A percentile compares a stretch with the other conserved stretches of the same genome.
Conservation (phyloP, 495 filamentous ascomycete species). For the Darksidea phi region DNA sequence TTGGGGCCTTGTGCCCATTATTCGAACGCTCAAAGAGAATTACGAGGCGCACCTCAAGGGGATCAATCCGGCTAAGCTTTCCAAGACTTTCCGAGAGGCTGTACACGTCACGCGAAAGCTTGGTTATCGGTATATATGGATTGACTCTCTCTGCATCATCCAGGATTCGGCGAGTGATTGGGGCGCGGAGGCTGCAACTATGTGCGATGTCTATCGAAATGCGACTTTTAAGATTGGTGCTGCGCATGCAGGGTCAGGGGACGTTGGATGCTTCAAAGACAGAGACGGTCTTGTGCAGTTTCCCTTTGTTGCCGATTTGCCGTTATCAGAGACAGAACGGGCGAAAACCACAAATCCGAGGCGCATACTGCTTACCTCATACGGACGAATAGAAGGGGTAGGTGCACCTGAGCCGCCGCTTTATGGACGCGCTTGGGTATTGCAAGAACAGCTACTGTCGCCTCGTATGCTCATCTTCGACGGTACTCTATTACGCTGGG, state of each 20-base stretch:
- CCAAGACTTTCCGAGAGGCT: slow-evolving; percentile 17
- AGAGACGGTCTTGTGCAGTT: slow-evolving; percentile 10
- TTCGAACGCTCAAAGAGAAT: slow-evolving; percentile 3
- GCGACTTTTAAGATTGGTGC: not conserved
- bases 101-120: slow-evolving; percentile 6
- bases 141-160: slow-evolving; percentile 14
- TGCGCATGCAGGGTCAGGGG: not conserved
- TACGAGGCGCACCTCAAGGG: not conserved
- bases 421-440: slow-evolving; percentile 16
- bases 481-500: slow-evolving; percentile 6
- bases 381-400: not conserved
- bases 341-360: not conserved
- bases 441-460: slow-evolving; percentile 19
- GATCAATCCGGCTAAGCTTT: not conserved
- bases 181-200: slow-evolving; percentile 1
- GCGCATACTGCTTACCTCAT: not conserved
- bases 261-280: slow-evolving; percentile 7
- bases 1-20: slow-evolving; percentile 12
- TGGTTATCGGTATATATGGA: slow-evolving; percentile 8
- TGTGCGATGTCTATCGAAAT: slow-evolving; percentile 14
- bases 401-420: slow-evolving; percentile 1
- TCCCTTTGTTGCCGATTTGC: not conserved
- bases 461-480: slow-evolving; percentile 22
- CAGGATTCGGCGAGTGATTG: slow-evolving; percentile 10
- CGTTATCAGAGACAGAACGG: not conserved